Percentiles rank a stretch among this genome's conserved stretches.
These are phyloP conservation scores for Dactylonectria macrodidyma DNA, from an alignment of 2,329 filamentous ascomycete species.

Conservation along the genomic window DNA sequence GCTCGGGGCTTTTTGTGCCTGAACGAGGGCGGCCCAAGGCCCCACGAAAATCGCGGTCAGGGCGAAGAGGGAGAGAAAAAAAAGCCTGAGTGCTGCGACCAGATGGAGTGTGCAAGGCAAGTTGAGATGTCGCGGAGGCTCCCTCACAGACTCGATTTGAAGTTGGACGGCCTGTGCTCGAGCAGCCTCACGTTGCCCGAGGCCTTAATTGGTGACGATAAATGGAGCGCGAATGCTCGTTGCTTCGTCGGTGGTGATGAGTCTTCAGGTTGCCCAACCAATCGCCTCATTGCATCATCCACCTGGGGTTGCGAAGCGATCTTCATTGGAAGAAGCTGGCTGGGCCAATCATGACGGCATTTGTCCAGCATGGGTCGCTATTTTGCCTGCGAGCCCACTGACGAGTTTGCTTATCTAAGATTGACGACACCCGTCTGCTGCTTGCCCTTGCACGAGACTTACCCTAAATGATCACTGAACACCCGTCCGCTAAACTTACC, in stretches of 20 bases:
- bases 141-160: not conserved
- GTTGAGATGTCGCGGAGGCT: conserved; percentile 12
- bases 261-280: conserved; percentile 39
- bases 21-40: conserved; percentile 31
- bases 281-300: conserved; percentile 46
- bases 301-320: conserved; percentile 41
- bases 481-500: not conserved
- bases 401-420: conserved; percentile 38
- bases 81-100: conserved; percentile 2
- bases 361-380: conserved; percentile 19
- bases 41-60: conserved; percentile 42
- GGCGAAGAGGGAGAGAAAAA: not conserved
- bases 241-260: conserved; percentile 29
- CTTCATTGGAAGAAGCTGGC: conserved; percentile 43
- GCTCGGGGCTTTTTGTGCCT: conserved; percentile 19
- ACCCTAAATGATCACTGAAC: conserved; percentile 22
- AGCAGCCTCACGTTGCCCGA: conserved; percentile 23
- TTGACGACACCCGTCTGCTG: conserved; percentile 24
- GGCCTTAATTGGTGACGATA: conserved; percentile 37
- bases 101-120: conserved; percentile 10
- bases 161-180: conserved; percentile 2
- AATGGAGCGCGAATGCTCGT: conserved; percentile 24
- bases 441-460: not conserved
- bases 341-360: conserved; percentile 38
- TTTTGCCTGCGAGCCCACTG: conserved; percentile 13